Conservation (phyloP, 1,139 yeast species). For the Geotrichum restrictum region DNA sequence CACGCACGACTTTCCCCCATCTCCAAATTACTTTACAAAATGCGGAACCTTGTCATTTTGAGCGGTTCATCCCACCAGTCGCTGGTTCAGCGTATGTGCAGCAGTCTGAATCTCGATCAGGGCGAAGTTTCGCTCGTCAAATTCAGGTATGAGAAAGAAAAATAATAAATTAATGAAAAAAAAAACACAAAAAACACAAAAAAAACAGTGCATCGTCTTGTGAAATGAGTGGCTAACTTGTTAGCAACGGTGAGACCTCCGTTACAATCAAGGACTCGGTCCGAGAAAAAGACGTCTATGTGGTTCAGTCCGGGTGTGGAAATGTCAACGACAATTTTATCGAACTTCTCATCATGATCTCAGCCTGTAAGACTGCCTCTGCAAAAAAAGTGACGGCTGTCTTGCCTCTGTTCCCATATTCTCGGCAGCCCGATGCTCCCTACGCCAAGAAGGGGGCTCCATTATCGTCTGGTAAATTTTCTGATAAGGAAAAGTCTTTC, state of each 20-base stretch:
- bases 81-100: constrained; percentile 59
- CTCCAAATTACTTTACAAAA: constrained; percentile 28
- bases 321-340: constrained; percentile 86
- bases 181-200: too few relatives aligned
- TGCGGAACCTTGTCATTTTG: constrained; percentile 73
- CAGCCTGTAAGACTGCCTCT: constrained; percentile 94
- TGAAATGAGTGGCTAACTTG: not conserved
- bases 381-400: constrained; percentile 93
- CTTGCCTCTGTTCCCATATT: constrained; percentile 88
- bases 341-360: constrained; percentile 79
- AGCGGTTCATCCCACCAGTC: constrained; percentile 74
- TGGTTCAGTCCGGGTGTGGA: constrained; percentile 70
- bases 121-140: constrained; percentile 56
- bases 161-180: too few relatives aligned
- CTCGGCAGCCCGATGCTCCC: constrained; percentile 95
- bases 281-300: constrained; percentile 88
- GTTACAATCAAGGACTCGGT: constrained; percentile 81
- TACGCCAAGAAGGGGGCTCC: constrained; percentile 68
- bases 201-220: not conserved
- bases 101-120: constrained; percentile 56
- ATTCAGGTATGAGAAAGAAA: constrained; percentile 39
- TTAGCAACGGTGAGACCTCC: constrained; percentile 79
- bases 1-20: not conserved
- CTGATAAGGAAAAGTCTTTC: constrained; percentile 31
- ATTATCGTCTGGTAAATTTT: constrained; percentile 24